These are phyloP conservation scores for Skeletonema menzelii DNA, from an alignment of 108 stramenopile genomes.

Conservation along the genomic window DNA sequence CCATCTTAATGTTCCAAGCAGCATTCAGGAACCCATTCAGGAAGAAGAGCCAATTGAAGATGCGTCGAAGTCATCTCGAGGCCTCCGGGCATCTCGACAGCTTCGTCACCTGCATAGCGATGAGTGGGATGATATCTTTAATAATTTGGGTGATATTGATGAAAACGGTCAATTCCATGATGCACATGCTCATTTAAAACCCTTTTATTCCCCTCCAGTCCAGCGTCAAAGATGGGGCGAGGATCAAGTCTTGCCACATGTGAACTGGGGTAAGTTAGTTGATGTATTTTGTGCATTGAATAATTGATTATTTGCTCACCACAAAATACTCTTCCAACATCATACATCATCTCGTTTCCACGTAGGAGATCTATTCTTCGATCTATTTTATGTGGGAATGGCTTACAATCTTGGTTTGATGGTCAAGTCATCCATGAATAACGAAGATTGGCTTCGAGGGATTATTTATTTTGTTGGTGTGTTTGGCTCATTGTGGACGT, in stretches of 20 bases:
- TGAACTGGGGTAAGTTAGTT: constrained; percentile 50
- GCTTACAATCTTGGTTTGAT: constrained; percentile 51
- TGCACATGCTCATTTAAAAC: background rate
- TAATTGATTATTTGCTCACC: background rate
- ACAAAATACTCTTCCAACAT: background rate
- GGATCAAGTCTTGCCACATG: constrained; percentile 42
- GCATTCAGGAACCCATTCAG: background rate
- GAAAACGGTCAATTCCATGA: constrained; percentile 18
- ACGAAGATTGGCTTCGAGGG: constrained; percentile 17
- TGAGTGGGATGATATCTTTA: constrained; percentile 11
- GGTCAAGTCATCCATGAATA: constrained; percentile 12
- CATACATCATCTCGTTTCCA: constrained; percentile 19
- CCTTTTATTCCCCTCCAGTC: constrained; percentile 43
- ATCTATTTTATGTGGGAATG: constrained; percentile 68
- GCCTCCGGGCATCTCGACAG: background rate
- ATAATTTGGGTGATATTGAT: constrained; percentile 13
- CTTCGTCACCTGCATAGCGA: background rate
- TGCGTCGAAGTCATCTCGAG: background rate
- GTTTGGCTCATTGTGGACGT: constrained; percentile 36
- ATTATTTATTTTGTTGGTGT: constrained; percentile 47
- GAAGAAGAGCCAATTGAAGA: background rate
- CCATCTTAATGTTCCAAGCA: background rate
- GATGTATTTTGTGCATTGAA: background rate
- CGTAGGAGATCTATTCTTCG: constrained; percentile 72
- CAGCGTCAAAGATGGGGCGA: constrained; percentile 60